Evolutionary conservation across 1,284 basidiomycete species (phyloP), one percentile per base, ranked within the genome.

Genomic region (Papiliotrema terrestris): DNA sequence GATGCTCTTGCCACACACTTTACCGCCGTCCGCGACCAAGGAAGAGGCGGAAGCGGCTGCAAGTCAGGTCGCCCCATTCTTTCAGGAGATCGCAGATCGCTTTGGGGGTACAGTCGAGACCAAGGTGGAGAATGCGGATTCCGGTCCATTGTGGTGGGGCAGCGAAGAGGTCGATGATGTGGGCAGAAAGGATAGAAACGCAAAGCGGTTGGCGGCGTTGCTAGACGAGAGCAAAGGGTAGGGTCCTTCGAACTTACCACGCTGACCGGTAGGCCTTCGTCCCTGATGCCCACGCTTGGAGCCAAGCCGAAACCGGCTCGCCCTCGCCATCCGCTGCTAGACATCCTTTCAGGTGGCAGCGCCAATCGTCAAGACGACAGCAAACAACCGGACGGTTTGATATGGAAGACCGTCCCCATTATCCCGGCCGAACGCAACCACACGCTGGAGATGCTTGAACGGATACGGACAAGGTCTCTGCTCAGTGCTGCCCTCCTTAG

Each of bases 401-500:
- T 64, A 1, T 74, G 66, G 72, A 73, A 67, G 59, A 82, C 86
- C 1, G 84, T 87, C 2, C 79, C 89, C 17, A 68, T 92, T 29
- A 82, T 92, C 3, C 90, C 91, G 5, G 71, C 77, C 17, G 69
- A 78, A 8, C 82, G 90, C 13, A 84, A 86, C 25, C 68, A 23
- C 3, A 35, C 15, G 41, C 44, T 32, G 19, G 49, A 44, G 37
- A 36, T 44, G 23, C 25, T 50, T 3, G 53, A 55, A 23, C 47
- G 53, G 13, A 38, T 50, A 13, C 32, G 20, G 15, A 50, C 29
- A 3, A 19, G 53, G 20, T 49, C 48, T 53, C 84, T 89, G 60
- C 83, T 89, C 57, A 92, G 91, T 68, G 84, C 88, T 61, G 74
- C 91, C 43, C 85, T 84, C 0, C 85, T 89, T 80, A 82, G 20